Conservation (phyloP, 495 filamentous ascomycete species). For the Aspergillus egyptiacus region DNA sequence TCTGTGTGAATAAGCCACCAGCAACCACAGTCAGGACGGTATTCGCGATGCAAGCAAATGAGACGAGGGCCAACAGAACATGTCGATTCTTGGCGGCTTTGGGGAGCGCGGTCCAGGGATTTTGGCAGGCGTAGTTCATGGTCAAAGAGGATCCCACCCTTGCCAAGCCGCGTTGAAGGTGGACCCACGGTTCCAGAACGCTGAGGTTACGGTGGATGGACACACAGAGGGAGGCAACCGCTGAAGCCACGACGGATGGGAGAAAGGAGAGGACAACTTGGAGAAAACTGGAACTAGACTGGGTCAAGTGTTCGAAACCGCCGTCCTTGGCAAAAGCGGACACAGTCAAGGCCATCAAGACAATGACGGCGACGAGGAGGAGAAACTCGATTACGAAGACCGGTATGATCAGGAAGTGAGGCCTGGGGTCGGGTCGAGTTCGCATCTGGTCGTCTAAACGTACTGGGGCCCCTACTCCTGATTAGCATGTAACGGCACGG, state of each 20-base stretch:
- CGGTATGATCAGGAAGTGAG: conserved; percentile 37
- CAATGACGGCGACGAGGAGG: conserved; percentile 30
- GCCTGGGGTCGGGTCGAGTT: conserved; percentile 30
- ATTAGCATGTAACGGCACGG: conserved; percentile 4
- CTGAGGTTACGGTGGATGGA: conserved; percentile 39
- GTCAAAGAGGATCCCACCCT: conserved; percentile 26
- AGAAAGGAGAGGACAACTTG: conserved; percentile 35
- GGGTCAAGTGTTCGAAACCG: conserved; percentile 30
- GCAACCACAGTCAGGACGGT: conserved; percentile 32
- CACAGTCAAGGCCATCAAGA: conserved; percentile 30
- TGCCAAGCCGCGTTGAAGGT: conserved; percentile 37
- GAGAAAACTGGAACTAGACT: conserved; percentile 33
- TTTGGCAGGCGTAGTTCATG: conserved; percentile 37
- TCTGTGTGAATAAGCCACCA: conserved; percentile 36
- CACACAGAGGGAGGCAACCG: conserved; percentile 32
- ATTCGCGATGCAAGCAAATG: conserved; percentile 33
- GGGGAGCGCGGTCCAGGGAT: conserved; percentile 28
- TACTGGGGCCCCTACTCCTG: conserved; percentile 22
- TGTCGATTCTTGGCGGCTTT: conserved; percentile 32
- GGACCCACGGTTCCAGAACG: conserved; percentile 41
- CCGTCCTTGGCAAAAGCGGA: conserved; percentile 31
- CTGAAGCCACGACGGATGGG: conserved; percentile 35
- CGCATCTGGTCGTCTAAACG: conserved; percentile 22
- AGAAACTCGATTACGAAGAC: conserved; percentile 38
- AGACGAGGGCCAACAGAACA: conserved; percentile 28